Base-by-base conservation (phyloP, 108 stramenopile genomes). In the Aurantiochytrium sp. region DNA sequence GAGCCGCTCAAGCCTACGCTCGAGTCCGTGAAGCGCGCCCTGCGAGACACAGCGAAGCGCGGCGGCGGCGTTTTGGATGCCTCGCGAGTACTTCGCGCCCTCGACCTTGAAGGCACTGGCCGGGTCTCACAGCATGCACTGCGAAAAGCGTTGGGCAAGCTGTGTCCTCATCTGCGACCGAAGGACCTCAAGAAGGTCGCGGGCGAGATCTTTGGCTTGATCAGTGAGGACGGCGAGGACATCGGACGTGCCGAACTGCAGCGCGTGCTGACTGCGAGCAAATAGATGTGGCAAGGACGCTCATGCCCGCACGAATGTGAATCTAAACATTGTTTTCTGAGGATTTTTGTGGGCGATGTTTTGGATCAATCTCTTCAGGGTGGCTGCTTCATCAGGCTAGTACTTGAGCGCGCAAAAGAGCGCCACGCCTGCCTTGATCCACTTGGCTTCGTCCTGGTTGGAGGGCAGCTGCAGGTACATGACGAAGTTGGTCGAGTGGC, bases 381-480 rank as follows among this genome's bases (percentile, higher is more conserved):
- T n/a, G n/a, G n/a, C n/a, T n/a, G n/a, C n/a, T n/a, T n/a, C n/a
- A n/a, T n/a, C n/a, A n/a, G 0, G 27, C 24, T 89, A 94, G 68
- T 92, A 94, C 87, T 90, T 90, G 55, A 94, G 90, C 27, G 93
- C 87, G 50, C 92, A 93, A 87, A 94, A 94, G 10, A 85, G 68
- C n/a, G 94, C 94, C 10, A 93, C 93, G 17, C 94, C 94, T 10
- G 93, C 94, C 87, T 94, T 94, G 69, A 94, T 92, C 93, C 93
- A 94, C 68, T 90, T 89, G 59, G 92, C 93, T 24, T 90, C 92
- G 69, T 94, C 94, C 21, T 12, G 19, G 32, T 48, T 86, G 12
- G 85, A 30, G 15, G 93, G 93, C n/a, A 93, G 27, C 17, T 90
- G 90, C n/a, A 93, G 81, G 89, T 89, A 92, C 88, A 91, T 89